A percentile compares a stretch with the other conserved stretches of the same genome.
phyloP scores from a whole-genome alignment of 208 protist genomes.

The Hexamita inflata region DNA sequence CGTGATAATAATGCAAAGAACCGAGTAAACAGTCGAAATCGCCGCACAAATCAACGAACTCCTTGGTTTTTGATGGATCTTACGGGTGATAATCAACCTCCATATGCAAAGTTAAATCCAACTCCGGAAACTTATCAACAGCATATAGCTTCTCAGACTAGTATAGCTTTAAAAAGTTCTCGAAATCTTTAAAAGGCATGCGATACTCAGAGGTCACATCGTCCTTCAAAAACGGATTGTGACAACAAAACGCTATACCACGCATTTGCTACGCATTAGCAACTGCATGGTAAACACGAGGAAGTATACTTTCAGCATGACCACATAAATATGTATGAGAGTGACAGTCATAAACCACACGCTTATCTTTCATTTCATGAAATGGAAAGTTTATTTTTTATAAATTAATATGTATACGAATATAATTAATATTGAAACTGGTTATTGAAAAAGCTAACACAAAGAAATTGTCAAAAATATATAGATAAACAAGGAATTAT shows the following conservation, averaged over 20 bases:
- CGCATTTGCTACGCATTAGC: background rate
- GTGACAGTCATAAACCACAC: slow-evolving; percentile 24
- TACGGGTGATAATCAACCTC: slow-evolving; percentile 6
- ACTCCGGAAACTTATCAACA: background rate
- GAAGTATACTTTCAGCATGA: background rate
- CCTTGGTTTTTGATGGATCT: background rate
- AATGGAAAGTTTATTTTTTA: no score
- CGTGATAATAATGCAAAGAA: slow-evolving; percentile 17
- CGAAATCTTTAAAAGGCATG: slow-evolving; percentile 10
- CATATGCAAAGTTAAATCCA: background rate
- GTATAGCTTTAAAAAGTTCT: slow-evolving; percentile 1
- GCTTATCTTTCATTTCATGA: no score
- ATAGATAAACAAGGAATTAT: no score
- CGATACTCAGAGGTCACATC: background rate
- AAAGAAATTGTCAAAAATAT: no score
- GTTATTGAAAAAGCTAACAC: no score
- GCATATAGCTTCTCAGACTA: background rate
- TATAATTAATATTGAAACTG: no score
- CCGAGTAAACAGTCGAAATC: slow-evolving; percentile 23
- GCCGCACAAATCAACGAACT: background rate
- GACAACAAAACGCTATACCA: slow-evolving; percentile 13
- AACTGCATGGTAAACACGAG: background rate
- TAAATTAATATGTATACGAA: no score
- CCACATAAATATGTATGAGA: slow-evolving; percentile 15
- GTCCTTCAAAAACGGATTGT: background rate